These are phyloP conservation scores for Apophysomyces sp. DNA, from an alignment of 371 early-diverging fungal genomes.

Conservation along the genomic window DNA sequence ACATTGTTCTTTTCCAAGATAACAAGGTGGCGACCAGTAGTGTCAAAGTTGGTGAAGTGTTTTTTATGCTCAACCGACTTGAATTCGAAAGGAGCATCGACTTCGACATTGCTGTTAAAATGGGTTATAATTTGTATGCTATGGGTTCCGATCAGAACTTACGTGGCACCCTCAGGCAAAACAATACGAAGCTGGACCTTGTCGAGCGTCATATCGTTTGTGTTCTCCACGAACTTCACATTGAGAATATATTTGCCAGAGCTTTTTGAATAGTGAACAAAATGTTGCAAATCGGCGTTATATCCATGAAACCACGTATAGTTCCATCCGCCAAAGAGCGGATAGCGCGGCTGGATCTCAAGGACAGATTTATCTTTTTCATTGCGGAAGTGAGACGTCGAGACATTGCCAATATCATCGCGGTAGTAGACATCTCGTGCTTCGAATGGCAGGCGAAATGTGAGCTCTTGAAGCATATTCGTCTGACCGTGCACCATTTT, in stretches of 20 bases:
- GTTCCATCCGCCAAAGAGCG: conserved; percentile 95
- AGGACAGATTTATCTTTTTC: conserved; percentile 55
- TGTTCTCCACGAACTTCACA: conserved; percentile 68
- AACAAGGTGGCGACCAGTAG: conserved; percentile 68
- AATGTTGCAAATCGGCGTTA: conserved; percentile 63
- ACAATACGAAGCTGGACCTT: conserved; percentile 71
- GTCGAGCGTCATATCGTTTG: conserved; percentile 64
- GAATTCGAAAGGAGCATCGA: conserved; percentile 54
- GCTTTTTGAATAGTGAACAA: conserved; percentile 51
- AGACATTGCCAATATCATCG: conserved; percentile 97
- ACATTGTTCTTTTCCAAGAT: conserved; percentile 63
- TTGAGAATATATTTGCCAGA: conserved; percentile 58
- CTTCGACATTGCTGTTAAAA: conserved; percentile 53
- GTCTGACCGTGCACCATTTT: conserved; percentile 51
- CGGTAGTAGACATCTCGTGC: conserved; percentile 83
- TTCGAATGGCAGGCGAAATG: conserved; percentile 60
- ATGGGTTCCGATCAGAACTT: conserved; percentile 30
- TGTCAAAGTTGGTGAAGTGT: conserved; percentile 73
- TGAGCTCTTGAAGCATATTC: conserved; percentile 57
- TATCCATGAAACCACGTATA: conserved; percentile 94
- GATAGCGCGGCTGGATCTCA: conserved; percentile 85
- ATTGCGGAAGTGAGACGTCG: conserved; percentile 77
- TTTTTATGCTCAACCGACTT: conserved; percentile 37
- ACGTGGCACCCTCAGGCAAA: conserved; percentile 93
- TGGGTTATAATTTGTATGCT: background rate